A percentile compares a stretch with the other conserved stretches of the same genome.
These are phyloP conservation scores for Knoxdaviesia capensis DNA, from an alignment of 2,329 filamentous ascomycete species.

Conservation along the genomic window DNA sequence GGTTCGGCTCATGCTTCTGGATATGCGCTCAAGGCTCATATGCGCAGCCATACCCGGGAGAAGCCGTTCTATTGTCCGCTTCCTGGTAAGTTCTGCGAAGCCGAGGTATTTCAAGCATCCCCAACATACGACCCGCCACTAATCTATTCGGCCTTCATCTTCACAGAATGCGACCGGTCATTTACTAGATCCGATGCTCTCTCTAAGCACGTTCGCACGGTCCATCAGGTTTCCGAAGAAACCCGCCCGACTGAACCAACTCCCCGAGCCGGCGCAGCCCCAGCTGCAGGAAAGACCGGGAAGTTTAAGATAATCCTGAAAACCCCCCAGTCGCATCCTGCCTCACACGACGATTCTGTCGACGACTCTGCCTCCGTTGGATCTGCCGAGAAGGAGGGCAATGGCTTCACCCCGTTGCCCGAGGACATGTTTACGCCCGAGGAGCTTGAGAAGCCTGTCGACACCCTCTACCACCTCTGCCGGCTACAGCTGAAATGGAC, in stretches of 20 bases:
- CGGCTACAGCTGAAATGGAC: conserved; percentile 55
- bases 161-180: conserved; percentile 78
- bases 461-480: conserved; percentile 47
- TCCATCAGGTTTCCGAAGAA: conserved; percentile 80
- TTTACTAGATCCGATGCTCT: conserved; percentile 92
- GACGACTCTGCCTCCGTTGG: conserved; percentile 36
- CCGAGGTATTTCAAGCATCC: neutral
- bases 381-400: conserved; percentile 24
- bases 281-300: conserved; percentile 18
- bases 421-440: conserved; percentile 41
- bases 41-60: conserved; percentile 93
- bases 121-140: conserved; percentile 4
- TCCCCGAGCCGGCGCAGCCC: conserved; percentile 18
- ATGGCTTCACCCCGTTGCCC: conserved; percentile 34
- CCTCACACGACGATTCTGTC: conserved; percentile 31
- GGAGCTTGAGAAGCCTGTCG: conserved; percentile 39
- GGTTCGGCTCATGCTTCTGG: conserved; percentile 84
- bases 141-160: conserved; percentile 4
- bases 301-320: conserved; percentile 46
- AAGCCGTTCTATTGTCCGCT: conserved; percentile 96
- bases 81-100: conserved; percentile 41
- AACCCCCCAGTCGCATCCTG: conserved; percentile 33
- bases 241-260: conserved; percentile 62
- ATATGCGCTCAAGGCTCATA: conserved; percentile 89
- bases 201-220: conserved; percentile 95